Base-by-base conservation (phyloP, 768 basidiomycete genomes). In the Glaciozyma martinii region DNA sequence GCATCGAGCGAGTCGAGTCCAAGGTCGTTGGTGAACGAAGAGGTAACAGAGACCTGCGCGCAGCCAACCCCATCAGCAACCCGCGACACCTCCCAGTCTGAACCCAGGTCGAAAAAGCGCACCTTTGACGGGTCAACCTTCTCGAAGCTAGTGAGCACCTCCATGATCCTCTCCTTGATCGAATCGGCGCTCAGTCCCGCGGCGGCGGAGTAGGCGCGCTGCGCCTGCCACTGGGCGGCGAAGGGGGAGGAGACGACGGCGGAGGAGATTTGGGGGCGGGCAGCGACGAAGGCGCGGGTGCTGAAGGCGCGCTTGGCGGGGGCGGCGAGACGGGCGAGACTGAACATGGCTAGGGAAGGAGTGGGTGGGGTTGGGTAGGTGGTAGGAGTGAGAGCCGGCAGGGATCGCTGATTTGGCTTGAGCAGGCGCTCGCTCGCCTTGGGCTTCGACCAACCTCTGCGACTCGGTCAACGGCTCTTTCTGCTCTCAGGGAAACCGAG, bases 1-100 rank as follows among this genome's bases (percentile, higher is more conserved):
- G 92, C 84, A 77, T 99, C 95, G 76, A 99, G 80, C 73, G 92
- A 97, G 78, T 99, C 95, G 40, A 95, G 82, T 37, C 89, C 90
- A 59, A 95, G 82, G 80, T 95, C 90, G 54, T 84, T 81, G 59
- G 84, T 78, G 77, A 95, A 92, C 16, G 83, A 81, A 16, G 89
- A 80, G 42, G 81, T 74, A 15, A 83, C 71, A 23, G 82, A 80
- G 73, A 97, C 80, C 92, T 94, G 46, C 46, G 21, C 21, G 19
- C 46, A 47, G 16, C 3, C 46, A 16, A n/a, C n/a, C 46, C 8
- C 46, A 47, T 47, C 3, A 47, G 46, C n/a, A 21, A 21, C 21
- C 46, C 46, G 46, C 46, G 12, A 23, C n/a, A 13, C 54, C 16
- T 49, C 32, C n/a, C n/a, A 19, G 61, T 50, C 6, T 30, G 1